Evolutionary conservation across 495 filamentous ascomycete species (phyloP), one percentile per base, ranked within the genome.

Genomic region (Pyrenula massariospora): DNA sequence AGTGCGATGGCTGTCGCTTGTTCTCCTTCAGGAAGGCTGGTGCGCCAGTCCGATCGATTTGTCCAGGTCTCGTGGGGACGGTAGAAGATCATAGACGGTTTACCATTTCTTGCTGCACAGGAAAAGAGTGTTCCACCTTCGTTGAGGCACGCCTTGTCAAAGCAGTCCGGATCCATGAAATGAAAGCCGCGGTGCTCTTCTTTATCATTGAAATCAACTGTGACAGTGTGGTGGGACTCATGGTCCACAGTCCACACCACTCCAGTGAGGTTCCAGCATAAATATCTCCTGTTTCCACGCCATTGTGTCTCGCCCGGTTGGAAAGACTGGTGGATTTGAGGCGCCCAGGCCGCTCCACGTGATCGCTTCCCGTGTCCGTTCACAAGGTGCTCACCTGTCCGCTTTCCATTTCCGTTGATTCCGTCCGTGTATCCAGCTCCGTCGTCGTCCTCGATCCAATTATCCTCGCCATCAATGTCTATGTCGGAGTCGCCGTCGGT

Each of bases 21-120:
- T 69, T 98, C 93, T 19, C 89, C 87, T 42, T 78, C 76, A 0
- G 93, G 93, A 22, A 98, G 68, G 53, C 85, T 70, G 1, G 86
- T 95, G 22, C 88, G 83, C 92, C 92, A 98, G 66, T 98, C 94
- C 23, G 80, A 84, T 57, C 94, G 76, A 3, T 87, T 77, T 1
- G 91, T 95, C 93, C 93, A 98, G 1, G 89, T 94, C 68, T 97
- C 94, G 64, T 98, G 93, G 0, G 93, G 94, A 11, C 93, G 84
- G 65, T 96, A 98, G 68, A 95, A 94, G n/a, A 98, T 83, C 25
- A 85, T 87, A 0, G 93, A 88, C 23, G 85, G 84, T 25, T 77
- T 77, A 12, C 79, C 77, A 48, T 82, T 80, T 12, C 75, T 79
- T 1, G 91, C 84, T 12, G 80, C 85, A 62, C 87, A 93, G 0